Evolutionary conservation across 768 basidiomycete species (phyloP).

Genomic region (Suillus fuscotomentosus): DNA sequence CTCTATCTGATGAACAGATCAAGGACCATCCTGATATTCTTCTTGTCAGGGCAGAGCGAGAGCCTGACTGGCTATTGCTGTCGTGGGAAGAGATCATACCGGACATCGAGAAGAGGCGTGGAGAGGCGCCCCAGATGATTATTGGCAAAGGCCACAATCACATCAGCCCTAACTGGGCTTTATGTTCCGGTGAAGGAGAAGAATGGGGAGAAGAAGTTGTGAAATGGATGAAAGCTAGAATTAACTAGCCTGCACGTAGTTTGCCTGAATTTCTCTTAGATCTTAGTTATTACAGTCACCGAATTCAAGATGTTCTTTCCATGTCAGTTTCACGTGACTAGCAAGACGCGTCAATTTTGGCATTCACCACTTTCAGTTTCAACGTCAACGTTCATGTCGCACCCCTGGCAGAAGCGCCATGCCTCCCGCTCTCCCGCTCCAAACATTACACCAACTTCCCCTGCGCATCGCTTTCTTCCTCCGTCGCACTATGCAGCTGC

Average conservation of each 20-base stretch:
- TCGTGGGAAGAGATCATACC: slow-evolving; percentile 37
- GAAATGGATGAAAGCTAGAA: slow-evolving; percentile 30
- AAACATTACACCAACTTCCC: slow-evolving; percentile 23
- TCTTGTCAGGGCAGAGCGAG: slow-evolving; percentile 50
- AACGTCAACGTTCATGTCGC: slow-evolving; percentile 5
- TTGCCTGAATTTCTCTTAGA: not conserved
- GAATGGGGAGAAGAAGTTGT: slow-evolving; percentile 55
- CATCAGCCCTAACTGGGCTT: slow-evolving; percentile 50
- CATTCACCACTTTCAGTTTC: not conserved
- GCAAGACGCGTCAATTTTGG: not conserved
- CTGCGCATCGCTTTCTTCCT: slow-evolving; percentile 45
- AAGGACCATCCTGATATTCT: slow-evolving; percentile 45
- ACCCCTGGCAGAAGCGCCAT: slow-evolving; percentile 22
- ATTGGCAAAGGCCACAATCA: slow-evolving; percentile 60
- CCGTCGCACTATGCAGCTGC: slow-evolving; percentile 58
- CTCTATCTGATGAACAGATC: slow-evolving; percentile 34
- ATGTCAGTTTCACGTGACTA: not conserved
- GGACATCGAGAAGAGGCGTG: slow-evolving; percentile 36
- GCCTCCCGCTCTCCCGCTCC: slow-evolving; percentile 44
- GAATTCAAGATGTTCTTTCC: too few species aligned
- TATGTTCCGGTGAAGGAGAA: slow-evolving; percentile 58
- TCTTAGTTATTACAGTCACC: not conserved
- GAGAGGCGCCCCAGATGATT: slow-evolving; percentile 32
- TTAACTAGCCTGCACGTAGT: not conserved
- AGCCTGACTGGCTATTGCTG: slow-evolving; percentile 45